Evolutionary conservation across 306 rosid genomes (phyloP).

Genomic region (Rosa rugosa): DNA sequence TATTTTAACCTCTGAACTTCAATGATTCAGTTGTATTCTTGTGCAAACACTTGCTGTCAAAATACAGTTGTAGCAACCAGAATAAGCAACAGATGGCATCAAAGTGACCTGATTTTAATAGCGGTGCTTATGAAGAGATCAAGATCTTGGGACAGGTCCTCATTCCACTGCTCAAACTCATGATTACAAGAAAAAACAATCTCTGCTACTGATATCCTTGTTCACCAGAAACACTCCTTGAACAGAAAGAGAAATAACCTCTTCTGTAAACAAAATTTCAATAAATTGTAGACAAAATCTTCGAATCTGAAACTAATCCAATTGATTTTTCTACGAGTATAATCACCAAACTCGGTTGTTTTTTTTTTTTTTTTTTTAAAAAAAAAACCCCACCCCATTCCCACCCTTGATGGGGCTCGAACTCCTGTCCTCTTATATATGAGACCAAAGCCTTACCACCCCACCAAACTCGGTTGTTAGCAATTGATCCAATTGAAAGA

Average conservation of each 20-base stretch:
- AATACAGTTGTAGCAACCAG: background rate
- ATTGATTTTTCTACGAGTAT: too few species aligned
- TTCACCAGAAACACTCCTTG: background rate
- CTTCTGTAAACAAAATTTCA: background rate
- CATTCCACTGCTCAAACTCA: slow-evolving; percentile 18
- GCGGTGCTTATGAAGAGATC: slow-evolving; percentile 17
- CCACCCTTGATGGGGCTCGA: too few species aligned
- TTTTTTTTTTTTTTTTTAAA: too few species aligned
- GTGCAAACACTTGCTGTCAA: background rate
- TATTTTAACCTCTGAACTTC: background rate
- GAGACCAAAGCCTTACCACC: too few species aligned
- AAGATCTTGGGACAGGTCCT: slow-evolving; percentile 26
- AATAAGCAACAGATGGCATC: background rate
- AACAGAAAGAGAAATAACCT: background rate
- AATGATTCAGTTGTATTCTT: background rate
- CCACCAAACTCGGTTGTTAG: background rate
- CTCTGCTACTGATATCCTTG: slow-evolving; percentile 2
- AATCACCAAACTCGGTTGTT: background rate
- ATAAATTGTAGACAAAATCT: background rate
- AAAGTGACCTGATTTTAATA: slow-evolving; percentile 25
- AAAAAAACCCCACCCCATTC: too few species aligned
- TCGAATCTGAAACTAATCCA: background rate
- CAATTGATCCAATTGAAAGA: background rate
- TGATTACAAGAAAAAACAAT: background rate
- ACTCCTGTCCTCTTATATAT: too few species aligned